phyloP scores from a whole-genome alignment of 2,329 filamentous ascomycete genomes.

The Exophiala sideris region DNA sequence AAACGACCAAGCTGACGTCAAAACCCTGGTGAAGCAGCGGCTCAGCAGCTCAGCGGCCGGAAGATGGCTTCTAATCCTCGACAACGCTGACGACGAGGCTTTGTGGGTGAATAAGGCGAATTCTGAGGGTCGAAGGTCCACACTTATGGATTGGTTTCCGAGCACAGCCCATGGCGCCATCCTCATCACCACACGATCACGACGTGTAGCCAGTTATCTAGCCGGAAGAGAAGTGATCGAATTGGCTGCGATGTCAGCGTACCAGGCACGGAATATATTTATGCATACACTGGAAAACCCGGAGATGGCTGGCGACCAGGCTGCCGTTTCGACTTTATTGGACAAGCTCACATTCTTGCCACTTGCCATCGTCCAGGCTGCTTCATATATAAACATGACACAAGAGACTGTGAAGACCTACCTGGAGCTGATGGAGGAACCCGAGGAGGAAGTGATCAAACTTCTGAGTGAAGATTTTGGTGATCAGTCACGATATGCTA shows the following conservation, averaged over 20 bases:
- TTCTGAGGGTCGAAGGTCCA: background rate
- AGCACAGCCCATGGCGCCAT: constrained; percentile 24
- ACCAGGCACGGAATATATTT: constrained; percentile 30
- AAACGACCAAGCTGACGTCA: constrained; percentile 28
- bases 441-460: constrained; percentile 30
- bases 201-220: constrained; percentile 23
- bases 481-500: constrained; percentile 32
- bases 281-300: constrained; percentile 5
- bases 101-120: background rate
- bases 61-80: constrained; percentile 34
- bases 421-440: constrained; percentile 25
- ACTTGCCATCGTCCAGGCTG: constrained; percentile 30
- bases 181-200: constrained; percentile 34
- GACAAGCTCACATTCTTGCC: constrained; percentile 27
- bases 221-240: constrained; percentile 8
- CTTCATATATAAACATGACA: constrained; percentile 26
- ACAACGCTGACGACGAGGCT: constrained; percentile 22
- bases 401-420: constrained; percentile 16
- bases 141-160: constrained; percentile 23
- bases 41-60: constrained; percentile 28
- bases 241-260: background rate
- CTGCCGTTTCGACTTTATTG: constrained; percentile 14
- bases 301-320: constrained; percentile 17
- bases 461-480: constrained; percentile 35
- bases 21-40: constrained; percentile 29